These are phyloP conservation scores for Trametes cingulata DNA, from an alignment of 768 basidiomycete species.

Conservation along the genomic window DNA sequence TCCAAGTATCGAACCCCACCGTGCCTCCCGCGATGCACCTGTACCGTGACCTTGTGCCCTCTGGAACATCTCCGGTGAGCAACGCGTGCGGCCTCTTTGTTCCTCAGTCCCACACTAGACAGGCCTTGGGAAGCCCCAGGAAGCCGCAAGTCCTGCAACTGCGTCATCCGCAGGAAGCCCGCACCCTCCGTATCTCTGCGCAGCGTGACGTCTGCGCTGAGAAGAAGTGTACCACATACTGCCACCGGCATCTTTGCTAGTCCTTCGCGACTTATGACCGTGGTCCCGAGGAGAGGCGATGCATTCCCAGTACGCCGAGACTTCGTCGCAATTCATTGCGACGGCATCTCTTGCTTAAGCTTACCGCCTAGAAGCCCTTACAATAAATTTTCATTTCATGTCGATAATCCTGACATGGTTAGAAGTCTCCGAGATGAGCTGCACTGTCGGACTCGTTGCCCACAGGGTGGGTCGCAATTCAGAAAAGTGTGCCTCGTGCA, in stretches of 20 bases:
- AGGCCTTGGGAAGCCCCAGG: conserved; percentile 12
- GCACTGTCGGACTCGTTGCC: too few species aligned
- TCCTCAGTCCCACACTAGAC: conserved; percentile 11
- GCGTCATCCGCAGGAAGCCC: conserved; percentile 1
- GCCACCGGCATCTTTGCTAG: neutral
- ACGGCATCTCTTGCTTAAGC: neutral
- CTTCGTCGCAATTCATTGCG: neutral
- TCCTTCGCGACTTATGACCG: neutral
- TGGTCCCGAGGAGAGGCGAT: neutral
- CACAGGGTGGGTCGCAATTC: too few species aligned
- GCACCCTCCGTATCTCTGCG: neutral
- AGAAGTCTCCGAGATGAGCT: too few species aligned
- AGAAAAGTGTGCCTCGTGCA: too few species aligned
- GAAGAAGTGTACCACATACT: neutral
- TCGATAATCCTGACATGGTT: too few species aligned
- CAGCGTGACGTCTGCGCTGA: neutral
- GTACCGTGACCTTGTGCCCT: neutral
- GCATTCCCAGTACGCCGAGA: neutral
- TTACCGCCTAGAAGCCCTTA: too few species aligned
- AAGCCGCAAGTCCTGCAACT: neutral
- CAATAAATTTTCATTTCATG: too few species aligned
- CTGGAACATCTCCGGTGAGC: neutral
- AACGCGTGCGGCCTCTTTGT: neutral
- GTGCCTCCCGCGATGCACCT: neutral
- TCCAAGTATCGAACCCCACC: neutral